phyloP scores from a whole-genome alignment of 257 asterid genomes.

The Salvia hispanica region DNA sequence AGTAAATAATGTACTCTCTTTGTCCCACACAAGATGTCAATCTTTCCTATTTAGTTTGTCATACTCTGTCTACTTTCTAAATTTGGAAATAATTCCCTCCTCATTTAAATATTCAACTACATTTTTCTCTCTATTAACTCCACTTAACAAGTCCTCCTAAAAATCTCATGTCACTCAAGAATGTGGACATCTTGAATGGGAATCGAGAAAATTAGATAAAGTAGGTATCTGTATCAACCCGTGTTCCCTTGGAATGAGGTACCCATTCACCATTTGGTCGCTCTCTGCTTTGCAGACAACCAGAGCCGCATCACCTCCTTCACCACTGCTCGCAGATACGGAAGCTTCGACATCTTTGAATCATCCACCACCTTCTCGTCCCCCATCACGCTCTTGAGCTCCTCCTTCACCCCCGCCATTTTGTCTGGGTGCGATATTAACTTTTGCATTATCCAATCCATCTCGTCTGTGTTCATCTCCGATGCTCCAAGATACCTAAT shows the following conservation, averaged over 20 bases:
- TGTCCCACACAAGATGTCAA: too few species aligned
- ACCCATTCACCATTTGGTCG: conserved; percentile 22
- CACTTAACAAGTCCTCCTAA: too few species aligned
- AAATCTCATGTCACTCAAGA: too few species aligned
- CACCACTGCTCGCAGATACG: conserved; percentile 36
- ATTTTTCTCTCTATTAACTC: too few species aligned
- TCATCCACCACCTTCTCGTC: conserved; percentile 22
- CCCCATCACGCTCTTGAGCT: conserved; percentile 27
- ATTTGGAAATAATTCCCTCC: too few species aligned
- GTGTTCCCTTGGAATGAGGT: conserved; percentile 30
- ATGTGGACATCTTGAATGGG: too few species aligned
- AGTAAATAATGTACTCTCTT: too few species aligned
- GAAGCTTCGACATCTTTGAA: conserved; percentile 31
- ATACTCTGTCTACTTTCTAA: too few species aligned
- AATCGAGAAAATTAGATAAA: too few species aligned
- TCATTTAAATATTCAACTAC: too few species aligned
- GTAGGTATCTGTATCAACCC: too few species aligned
- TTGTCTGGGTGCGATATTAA: conserved; percentile 29
- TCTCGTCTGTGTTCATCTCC: background rate
- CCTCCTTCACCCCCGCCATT: conserved; percentile 22
- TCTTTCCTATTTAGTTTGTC: too few species aligned
- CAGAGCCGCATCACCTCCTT: conserved; percentile 32
- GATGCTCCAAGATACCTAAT: conserved; percentile 13
- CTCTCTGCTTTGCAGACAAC: conserved; percentile 13
- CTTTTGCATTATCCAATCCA: conserved; percentile 42